A percentile compares a stretch with the other conserved stretches of the same genome.
Conservation (phyloP, 2,329 filamentous ascomycete genomes). For the Botrytis medusae region DNA sequence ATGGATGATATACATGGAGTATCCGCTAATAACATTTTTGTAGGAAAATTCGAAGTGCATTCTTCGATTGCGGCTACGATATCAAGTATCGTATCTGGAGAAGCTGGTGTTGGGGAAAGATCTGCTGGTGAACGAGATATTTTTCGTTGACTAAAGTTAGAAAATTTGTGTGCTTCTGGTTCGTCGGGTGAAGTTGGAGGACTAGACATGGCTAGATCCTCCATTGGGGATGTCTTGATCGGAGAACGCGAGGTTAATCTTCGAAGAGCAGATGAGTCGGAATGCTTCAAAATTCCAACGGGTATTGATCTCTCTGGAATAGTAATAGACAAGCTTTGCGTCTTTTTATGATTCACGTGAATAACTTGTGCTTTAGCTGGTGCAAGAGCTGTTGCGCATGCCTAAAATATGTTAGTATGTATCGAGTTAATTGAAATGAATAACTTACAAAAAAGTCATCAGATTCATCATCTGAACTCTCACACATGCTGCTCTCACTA, state of each 20-base stretch:
- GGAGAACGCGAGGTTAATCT: not conserved
- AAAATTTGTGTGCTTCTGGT: not conserved
- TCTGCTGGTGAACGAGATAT: not conserved
- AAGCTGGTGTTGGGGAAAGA: constrained; percentile 2
- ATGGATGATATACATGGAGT: constrained; percentile 31
- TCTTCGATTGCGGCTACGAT: constrained; percentile 31
- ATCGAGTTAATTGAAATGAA: not conserved
- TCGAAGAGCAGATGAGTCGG: constrained; percentile 6
- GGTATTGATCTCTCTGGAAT: constrained; percentile 32
- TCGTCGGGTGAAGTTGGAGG: constrained; percentile 15
- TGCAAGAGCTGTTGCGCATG: constrained; percentile 31
- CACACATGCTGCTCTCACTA: constrained; percentile 24
- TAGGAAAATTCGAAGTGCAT: constrained; percentile 28
- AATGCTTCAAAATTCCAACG: not conserved
- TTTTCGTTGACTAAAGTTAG: not conserved
- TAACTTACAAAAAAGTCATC: constrained; percentile 32
- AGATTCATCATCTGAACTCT: constrained; percentile 23
- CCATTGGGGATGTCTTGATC: not conserved
- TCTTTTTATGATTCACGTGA: constrained; percentile 26
- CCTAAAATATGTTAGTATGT: constrained; percentile 23
- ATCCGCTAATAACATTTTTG: constrained; percentile 28
- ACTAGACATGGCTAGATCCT: constrained; percentile 16
- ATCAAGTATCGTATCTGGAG: constrained; percentile 6
- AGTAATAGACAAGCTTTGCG: constrained; percentile 21
- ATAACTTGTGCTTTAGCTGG: constrained; percentile 33